Evolutionary conservation across 164 flowering plant genomes (phyloP), one percentile per base, ranked within the genome.

Genomic region (Tetracentron sinense): DNA sequence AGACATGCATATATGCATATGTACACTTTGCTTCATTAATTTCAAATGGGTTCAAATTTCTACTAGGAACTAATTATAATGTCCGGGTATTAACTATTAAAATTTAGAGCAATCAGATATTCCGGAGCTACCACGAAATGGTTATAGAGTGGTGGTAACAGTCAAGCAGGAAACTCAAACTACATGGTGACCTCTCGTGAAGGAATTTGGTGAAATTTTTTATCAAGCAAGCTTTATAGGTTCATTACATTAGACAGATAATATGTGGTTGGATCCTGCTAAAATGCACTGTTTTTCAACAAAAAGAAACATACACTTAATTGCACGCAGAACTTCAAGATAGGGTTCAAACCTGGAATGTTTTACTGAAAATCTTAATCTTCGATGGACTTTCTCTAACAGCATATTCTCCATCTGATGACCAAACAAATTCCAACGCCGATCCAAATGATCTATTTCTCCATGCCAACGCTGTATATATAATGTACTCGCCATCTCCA

Each of bases 371-470:
- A 42, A 95, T 85, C 77, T 95, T 95, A 17, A 95, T 79, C 79
- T 76, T 92, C 44, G 99, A 86, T 50, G 99, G 85, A 69, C 96
- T 94, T 79, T 94, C 99, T 70, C 96, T 82, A 57, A 86, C 91
- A 75, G 97, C 97, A 79, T 82, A 92, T 81, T 95, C 99, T 44
- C 99, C 99, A 62, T 95, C 99, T 22, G 96, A 72, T 23, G 99
- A 94, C 99, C 99, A 94, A 49, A 74, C 97, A 76, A 91, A 78
- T 72, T 92, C 99, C 82, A 94, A 67, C 21, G 96, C 99, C 0
- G 99, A 92, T 29, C 99, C 99, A 80, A 92, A 94, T n/a, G 97
- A 89, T 74, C 92, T 82, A 61, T 94, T 94, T 77, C 99, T 89
- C 99, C 99, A 92, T 60, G 99, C 99, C 70, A 94, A 75, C 74